Conservation (phyloP, 495 filamentous ascomycete species). For the Penicillium simplicissimum region DNA sequence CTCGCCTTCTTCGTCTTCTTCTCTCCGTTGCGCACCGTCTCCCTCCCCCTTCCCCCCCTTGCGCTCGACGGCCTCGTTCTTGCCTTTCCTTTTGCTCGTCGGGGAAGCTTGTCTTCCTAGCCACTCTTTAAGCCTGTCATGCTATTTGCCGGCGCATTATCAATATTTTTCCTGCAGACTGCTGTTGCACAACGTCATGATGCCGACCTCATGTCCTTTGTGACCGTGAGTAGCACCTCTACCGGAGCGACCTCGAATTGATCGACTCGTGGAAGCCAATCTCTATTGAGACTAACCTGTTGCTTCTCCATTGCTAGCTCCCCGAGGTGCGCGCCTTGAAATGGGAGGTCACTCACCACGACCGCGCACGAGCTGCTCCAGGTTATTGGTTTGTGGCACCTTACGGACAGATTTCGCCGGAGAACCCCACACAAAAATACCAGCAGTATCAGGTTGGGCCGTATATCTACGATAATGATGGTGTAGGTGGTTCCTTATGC, state of each 20-base stretch:
- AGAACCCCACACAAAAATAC: conserved; percentile 30
- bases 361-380: conserved; percentile 29
- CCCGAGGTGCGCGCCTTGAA: conserved; percentile 36
- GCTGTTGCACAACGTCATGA: conserved; percentile 34
- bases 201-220: conserved; percentile 43
- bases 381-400: conserved; percentile 50
- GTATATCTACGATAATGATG: conserved; percentile 46
- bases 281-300: background rate
- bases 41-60: background rate
- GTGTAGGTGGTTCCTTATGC: conserved; percentile 23
- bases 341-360: conserved; percentile 29
- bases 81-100: background rate
- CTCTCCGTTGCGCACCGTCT: conserved; percentile 3
- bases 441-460: conserved; percentile 46
- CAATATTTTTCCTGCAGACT: conserved; percentile 30
- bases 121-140: conserved; percentile 34
- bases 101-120: conserved; percentile 33
- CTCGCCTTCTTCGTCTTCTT: background rate
- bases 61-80: conserved; percentile 4
- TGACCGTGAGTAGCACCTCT: conserved; percentile 31
- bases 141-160: conserved; percentile 31
- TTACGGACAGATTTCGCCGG: conserved; percentile 35
- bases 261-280: background rate
- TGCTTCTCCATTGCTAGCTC: conserved; percentile 18
- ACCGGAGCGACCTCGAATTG: background rate